phyloP scores from a whole-genome alignment of 2,329 filamentous ascomycete species.

The Furcasterigmium sp. region DNA sequence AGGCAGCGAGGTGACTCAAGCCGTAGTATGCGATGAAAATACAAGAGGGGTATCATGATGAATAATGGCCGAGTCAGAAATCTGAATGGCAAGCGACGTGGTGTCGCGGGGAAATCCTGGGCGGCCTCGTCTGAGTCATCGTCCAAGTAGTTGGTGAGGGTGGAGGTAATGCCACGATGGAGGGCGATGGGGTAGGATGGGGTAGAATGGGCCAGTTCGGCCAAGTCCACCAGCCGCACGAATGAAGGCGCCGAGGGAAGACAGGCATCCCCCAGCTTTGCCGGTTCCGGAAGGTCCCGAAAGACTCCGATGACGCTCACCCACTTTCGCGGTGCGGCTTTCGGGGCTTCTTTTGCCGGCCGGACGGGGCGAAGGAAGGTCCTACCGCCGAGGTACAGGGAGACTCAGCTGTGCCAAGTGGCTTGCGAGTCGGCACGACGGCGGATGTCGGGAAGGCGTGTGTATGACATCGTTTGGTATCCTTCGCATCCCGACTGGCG shows the following conservation, averaged over 20 bases:
- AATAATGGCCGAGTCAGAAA: not conserved
- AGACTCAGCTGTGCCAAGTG: no score
- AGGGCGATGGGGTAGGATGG: not conserved
- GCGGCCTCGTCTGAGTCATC: no score
- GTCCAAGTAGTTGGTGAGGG: not conserved
- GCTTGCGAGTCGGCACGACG: no score
- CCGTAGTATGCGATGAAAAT: not conserved
- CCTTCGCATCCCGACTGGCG: no score
- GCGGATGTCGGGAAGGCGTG: no score
- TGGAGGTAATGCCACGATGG: no score
- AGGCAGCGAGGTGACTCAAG: no score
- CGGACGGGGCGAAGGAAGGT: no score
- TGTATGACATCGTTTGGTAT: no score
- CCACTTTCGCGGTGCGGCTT: not conserved
- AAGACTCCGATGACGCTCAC: not conserved
- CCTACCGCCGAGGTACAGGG: not conserved
- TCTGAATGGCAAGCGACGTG: not conserved
- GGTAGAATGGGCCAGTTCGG: no score
- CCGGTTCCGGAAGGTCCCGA: not conserved
- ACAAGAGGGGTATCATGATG: not conserved
- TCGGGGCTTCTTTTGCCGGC: not conserved
- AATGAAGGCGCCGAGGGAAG: not conserved
- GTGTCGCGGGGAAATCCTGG: no score
- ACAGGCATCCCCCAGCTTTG: not conserved
- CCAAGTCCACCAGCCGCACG: not conserved